These are phyloP conservation scores for Macroventuria anomochaeta DNA, from an alignment of 2,329 filamentous ascomycete genomes.

Conservation along the genomic window DNA sequence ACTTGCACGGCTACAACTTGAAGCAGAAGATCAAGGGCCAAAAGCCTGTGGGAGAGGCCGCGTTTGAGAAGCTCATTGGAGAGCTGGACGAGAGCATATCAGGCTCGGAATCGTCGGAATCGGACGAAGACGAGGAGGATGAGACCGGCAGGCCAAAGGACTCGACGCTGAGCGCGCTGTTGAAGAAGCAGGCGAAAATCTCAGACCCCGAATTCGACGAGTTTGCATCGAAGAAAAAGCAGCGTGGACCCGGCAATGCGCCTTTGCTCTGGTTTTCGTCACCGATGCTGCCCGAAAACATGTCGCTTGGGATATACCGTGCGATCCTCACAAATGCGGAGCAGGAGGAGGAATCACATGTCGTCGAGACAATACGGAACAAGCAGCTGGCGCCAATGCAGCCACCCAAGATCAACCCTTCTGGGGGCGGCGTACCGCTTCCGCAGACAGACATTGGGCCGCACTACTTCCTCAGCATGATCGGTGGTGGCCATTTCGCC, in stretches of 20 bases:
- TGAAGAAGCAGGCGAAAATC: conserved; percentile 83
- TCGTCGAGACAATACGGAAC: conserved; percentile 72
- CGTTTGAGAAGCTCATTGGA: conserved; percentile 86
- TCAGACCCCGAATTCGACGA: conserved; percentile 62
- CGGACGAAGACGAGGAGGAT: conserved; percentile 74
- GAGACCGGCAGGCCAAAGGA: conserved; percentile 62
- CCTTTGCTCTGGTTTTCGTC: conserved; percentile 88
- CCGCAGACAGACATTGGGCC: conserved; percentile 70
- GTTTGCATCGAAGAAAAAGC: conserved; percentile 56
- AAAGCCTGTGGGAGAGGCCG: conserved; percentile 74
- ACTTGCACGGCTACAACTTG: conserved; percentile 91
- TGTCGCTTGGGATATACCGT: conserved; percentile 84
- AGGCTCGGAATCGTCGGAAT: conserved; percentile 77
- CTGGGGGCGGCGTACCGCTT: conserved; percentile 65
- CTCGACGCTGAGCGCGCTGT: conserved; percentile 73
- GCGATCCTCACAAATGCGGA: conserved; percentile 78
- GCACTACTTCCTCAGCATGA: conserved; percentile 97
- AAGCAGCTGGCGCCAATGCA: conserved; percentile 76
- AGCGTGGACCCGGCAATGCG: conserved; percentile 67
- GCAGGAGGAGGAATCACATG: conserved; percentile 64
- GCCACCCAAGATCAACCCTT: conserved; percentile 51
- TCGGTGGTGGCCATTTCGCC: conserved; percentile 95
- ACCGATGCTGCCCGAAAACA: conserved; percentile 74
- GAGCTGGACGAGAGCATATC: conserved; percentile 91
- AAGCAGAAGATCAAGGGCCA: conserved; percentile 85